A percentile compares a stretch with the other conserved stretches of the same genome.
Conservation (phyloP, 2,329 filamentous ascomycete species). For the Hypoxylon sp. region DNA sequence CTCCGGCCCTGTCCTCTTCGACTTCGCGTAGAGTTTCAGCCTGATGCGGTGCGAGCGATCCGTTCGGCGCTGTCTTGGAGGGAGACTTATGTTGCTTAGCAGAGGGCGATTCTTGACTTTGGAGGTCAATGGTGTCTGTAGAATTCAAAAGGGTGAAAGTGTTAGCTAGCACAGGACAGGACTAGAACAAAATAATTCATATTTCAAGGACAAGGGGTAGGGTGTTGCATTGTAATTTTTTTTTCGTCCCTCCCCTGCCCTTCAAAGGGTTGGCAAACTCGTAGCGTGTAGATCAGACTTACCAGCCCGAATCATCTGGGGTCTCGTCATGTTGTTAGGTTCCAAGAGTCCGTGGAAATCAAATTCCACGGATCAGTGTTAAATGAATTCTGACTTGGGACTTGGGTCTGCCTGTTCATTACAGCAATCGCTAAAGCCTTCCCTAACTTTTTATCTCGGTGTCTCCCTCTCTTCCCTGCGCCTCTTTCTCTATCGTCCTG, state of each 20-base stretch:
- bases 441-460: slow-evolving; percentile 30
- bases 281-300: slow-evolving; percentile 47
- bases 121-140: slow-evolving; percentile 93
- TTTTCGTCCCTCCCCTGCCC: slow-evolving; percentile 37
- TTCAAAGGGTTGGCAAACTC: slow-evolving; percentile 32
- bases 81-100: slow-evolving; percentile 81
- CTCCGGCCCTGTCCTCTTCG: slow-evolving; percentile 79
- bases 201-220: slow-evolving; percentile 38
- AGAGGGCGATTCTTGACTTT: slow-evolving; percentile 84
- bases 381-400: slow-evolving; percentile 34
- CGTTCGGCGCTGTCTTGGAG: slow-evolving; percentile 62
- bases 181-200: slow-evolving; percentile 30
- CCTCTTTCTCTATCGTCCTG: slow-evolving; percentile 27
- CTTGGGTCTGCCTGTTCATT: slow-evolving; percentile 35
- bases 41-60: slow-evolving; percentile 80
- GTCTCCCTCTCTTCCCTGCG: slow-evolving; percentile 30
- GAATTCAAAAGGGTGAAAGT: slow-evolving; percentile 41
- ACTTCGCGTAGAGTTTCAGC: slow-evolving; percentile 85
- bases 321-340: slow-evolving; percentile 65
- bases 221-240: slow-evolving; percentile 45
- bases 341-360: slow-evolving; percentile 46
- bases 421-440: slow-evolving; percentile 32
- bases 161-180: slow-evolving; percentile 46
- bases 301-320: slow-evolving; percentile 71
- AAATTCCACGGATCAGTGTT: slow-evolving; percentile 44